Conservation (phyloP, 1,139 yeast genomes). For the Hansenula sp. region DNA sequence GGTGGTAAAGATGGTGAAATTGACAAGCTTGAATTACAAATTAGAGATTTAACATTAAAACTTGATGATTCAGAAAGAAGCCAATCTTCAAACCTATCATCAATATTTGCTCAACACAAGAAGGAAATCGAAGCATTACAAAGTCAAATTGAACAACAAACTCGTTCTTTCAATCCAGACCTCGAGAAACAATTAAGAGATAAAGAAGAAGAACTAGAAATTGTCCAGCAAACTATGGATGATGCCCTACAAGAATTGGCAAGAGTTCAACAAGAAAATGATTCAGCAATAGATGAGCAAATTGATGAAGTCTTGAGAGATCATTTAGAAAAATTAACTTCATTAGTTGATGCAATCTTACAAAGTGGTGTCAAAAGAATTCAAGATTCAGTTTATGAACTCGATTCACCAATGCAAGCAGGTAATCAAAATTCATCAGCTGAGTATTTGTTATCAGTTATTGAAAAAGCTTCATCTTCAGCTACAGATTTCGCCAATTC, state of each 20-base stretch:
- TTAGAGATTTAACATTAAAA: constrained; percentile 58
- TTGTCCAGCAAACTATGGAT: constrained; percentile 76
- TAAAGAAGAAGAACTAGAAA: constrained; percentile 76
- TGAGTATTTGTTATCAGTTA: constrained; percentile 60
- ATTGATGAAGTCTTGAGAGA: constrained; percentile 50
- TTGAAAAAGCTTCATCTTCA: constrained; percentile 66
- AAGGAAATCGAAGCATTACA: constrained; percentile 44
- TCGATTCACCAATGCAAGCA: constrained; percentile 78
- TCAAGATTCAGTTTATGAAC: constrained; percentile 69
- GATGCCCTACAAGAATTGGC: constrained; percentile 62
- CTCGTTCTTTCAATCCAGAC: constrained; percentile 25
- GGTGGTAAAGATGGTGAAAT: constrained; percentile 66
- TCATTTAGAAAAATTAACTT: constrained; percentile 46
- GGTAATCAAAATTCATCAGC: constrained; percentile 81
- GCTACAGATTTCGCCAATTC: constrained; percentile 81
- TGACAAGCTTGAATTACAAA: constrained; percentile 61
- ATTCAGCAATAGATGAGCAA: constrained; percentile 52
- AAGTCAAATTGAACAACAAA: constrained; percentile 29
- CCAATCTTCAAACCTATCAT: constrained; percentile 61
- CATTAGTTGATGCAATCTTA: constrained; percentile 70
- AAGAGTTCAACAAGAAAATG: constrained; percentile 49
- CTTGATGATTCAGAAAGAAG: constrained; percentile 61
- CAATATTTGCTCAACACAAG: constrained; percentile 61
- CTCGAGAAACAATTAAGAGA: constrained; percentile 49
- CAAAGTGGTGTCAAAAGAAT: constrained; percentile 66